Evolutionary conservation across 495 filamentous ascomycete species (phyloP).

Genomic region (Pseudevernia furfuracea): DNA sequence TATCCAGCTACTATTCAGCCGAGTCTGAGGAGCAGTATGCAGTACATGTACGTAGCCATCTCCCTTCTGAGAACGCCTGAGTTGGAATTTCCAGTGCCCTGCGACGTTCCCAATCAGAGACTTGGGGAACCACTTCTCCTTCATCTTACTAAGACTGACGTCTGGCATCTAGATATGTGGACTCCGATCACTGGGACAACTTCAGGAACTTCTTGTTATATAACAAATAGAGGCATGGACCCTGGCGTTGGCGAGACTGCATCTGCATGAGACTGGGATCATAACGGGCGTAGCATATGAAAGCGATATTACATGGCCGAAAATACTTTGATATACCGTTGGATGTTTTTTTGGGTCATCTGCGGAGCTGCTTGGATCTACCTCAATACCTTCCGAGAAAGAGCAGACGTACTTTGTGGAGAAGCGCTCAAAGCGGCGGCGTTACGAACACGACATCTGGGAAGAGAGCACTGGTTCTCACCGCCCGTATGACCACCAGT

Average conservation of each 20-base stretch:
- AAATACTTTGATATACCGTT: not conserved
- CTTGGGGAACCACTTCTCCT: not conserved
- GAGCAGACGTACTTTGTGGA: not conserved
- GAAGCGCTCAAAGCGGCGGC: not conserved
- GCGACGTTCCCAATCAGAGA: slow-evolving; percentile 25
- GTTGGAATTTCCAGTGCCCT: not conserved
- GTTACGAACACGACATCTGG: not conserved
- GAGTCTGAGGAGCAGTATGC: slow-evolving; percentile 93
- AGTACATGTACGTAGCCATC: slow-evolving; percentile 74
- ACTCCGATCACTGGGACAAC: slow-evolving; percentile 78
- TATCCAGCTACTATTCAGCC: slow-evolving; percentile 82
- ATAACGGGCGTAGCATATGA: not conserved
- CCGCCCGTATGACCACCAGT: not conserved
- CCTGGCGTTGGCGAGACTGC: not conserved
- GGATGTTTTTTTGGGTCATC: not conserved
- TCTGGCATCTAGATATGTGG: slow-evolving; percentile 43
- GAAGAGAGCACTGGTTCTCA: not conserved
- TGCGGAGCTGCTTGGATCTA: not conserved
- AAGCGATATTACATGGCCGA: not conserved
- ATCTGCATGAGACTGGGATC: not conserved
- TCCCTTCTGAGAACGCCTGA: not conserved
- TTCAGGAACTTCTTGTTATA: slow-evolving; percentile 71
- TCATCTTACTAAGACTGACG: not conserved
- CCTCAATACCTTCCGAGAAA: not conserved
- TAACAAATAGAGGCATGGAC: slow-evolving; percentile 56